phyloP scores from a whole-genome alignment of 306 rosid genomes.

The Glycine soja region DNA sequence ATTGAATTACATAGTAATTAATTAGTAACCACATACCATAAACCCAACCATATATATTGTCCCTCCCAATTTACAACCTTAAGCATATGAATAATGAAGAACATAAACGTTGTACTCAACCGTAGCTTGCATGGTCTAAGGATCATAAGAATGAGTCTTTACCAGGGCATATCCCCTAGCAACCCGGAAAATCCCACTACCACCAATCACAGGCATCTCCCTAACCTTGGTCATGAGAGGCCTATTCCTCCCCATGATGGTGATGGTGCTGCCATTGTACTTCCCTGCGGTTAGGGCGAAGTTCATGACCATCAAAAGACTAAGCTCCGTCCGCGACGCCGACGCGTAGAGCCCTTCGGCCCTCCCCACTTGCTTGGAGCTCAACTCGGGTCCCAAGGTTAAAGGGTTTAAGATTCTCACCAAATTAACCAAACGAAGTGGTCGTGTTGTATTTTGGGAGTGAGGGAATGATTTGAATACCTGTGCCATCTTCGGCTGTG shows the following conservation, averaged over 20 bases:
- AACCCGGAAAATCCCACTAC: slow-evolving; percentile 72
- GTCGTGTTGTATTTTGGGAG: too few species aligned
- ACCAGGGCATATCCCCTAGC: slow-evolving; percentile 66
- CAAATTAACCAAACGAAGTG: too few species aligned
- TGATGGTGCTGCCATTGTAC: slow-evolving; percentile 67
- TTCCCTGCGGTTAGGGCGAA: slow-evolving; percentile 62
- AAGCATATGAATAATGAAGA: not conserved
- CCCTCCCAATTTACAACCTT: not conserved
- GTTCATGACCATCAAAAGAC: slow-evolving; percentile 60
- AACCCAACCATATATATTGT: not conserved
- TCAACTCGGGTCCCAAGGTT: slow-evolving; percentile 38
- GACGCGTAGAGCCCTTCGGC: slow-evolving; percentile 64
- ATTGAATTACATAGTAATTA: not conserved
- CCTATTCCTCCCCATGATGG: slow-evolving; percentile 58
- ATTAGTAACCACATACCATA: not conserved
- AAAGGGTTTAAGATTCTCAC: too few species aligned
- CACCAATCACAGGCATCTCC: slow-evolving; percentile 78
- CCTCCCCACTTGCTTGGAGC: slow-evolving; percentile 49
- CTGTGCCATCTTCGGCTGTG: too few species aligned
- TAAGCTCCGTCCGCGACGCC: slow-evolving; percentile 49
- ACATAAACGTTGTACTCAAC: slow-evolving; percentile 62
- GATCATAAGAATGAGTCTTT: slow-evolving; percentile 14
- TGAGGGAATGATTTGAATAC: too few species aligned
- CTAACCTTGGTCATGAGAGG: slow-evolving; percentile 42
- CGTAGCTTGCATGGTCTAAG: slow-evolving; percentile 44